Conservation (phyloP, 2,329 filamentous ascomycete species). For the Exophiala dermatitidis region DNA sequence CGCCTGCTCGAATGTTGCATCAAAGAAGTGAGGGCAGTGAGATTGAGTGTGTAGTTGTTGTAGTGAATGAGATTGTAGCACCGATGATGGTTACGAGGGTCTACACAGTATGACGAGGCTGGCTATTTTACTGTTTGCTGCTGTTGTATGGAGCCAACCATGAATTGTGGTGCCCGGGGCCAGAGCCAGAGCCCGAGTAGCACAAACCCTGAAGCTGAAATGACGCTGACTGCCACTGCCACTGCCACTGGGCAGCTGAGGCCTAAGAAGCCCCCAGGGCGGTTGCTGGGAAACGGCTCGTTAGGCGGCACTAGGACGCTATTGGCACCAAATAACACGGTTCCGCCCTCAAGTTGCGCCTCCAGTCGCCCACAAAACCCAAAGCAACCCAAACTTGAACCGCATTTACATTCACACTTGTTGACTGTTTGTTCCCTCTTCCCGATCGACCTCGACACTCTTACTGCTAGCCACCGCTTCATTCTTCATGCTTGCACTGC, state of each 20-base stretch:
- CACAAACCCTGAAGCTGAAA: too few species aligned
- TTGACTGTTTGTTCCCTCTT: background rate
- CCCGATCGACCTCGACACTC: background rate
- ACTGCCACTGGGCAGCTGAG: background rate
- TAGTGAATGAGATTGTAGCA: too few species aligned
- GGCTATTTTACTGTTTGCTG: background rate
- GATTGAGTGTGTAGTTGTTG: background rate
- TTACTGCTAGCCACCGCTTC: background rate
- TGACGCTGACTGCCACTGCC: background rate
- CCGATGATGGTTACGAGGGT: background rate
- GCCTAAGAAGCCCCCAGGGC: too few species aligned
- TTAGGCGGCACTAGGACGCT: background rate
- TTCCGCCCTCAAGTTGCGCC: background rate
- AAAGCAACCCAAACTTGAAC: background rate
- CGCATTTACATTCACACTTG: background rate
- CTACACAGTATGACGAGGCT: background rate
- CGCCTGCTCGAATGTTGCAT: background rate
- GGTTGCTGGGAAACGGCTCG: background rate
- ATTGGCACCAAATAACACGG: constrained; percentile 3
- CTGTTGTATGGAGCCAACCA: background rate
- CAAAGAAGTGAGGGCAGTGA: background rate
- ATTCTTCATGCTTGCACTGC: constrained; percentile 2
- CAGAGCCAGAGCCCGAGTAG: too few species aligned
- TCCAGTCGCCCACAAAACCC: background rate
- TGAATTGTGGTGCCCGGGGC: too few species aligned